Evolutionary conservation across 805 yeast species (phyloP), one percentile per base, ranked within the genome.

Genomic region (Zygoascus tannicola): DNA sequence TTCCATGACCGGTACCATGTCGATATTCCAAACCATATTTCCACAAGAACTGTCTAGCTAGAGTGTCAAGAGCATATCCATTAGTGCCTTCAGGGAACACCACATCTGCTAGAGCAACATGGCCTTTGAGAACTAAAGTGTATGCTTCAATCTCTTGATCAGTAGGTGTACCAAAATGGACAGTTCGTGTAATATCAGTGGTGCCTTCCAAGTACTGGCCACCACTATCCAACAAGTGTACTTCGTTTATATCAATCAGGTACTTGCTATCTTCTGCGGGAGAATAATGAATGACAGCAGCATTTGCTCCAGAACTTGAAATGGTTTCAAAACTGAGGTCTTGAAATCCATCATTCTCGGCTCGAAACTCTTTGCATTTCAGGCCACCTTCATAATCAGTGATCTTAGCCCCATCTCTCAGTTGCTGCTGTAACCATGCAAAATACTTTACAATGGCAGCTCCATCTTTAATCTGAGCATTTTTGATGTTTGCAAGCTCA

Each of bases 1-100:
- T 83, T 3, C 98, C 98, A 63, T 92, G 98, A 1, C 97, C 96
- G 0, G 97, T 86, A 7, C 98, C 97, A 63, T 92, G 98, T 50
- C 80, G 76, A 60, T 84, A 92, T 59, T 85, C 92, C 40, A 85
- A 67, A 0, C 97, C 97, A 42, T 77, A 70, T 33, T 76, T 68
- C 87, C 94, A 84, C 47, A 92, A 66, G 42, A 76, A 80, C 61
- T 81, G 87, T 50, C 98, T 73, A 0, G 96, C 95, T 42, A 87
- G 69, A 0, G 78, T 68, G 58, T 92, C 98, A 28, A 92, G 75
- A 56, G 76, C 74, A 44, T 75, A 73, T 0, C 96, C 95, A 7
- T 82, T 75, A 1, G 85, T 74, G 4, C 81, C 81, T 43, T 75
- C 77, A 3, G 92, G 92, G 64, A 92, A 85, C 19, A 77, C 75